Conservation (phyloP, 2,329 filamentous ascomycete species). For the Aspergillus pseudoviridinutans region DNA sequence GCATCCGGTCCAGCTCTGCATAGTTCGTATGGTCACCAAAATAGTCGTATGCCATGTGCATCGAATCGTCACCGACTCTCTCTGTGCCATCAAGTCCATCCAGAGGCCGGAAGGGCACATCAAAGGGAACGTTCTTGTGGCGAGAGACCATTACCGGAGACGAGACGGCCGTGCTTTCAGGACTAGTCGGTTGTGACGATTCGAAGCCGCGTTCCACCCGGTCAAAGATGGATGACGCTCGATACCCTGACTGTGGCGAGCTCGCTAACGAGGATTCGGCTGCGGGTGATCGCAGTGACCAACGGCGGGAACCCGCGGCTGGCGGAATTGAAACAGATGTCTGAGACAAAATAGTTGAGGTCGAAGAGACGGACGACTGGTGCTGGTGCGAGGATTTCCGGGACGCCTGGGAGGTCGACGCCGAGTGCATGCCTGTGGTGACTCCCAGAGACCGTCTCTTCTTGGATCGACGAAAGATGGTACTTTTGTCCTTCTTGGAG, state of each 20-base stretch:
- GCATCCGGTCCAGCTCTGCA: constrained; percentile 13
- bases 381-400: constrained; percentile 34
- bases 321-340: constrained; percentile 57
- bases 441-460: constrained; percentile 68
- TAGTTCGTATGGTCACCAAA: constrained; percentile 18
- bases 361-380: constrained; percentile 42
- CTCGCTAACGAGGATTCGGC: constrained; percentile 64
- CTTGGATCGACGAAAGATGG: constrained; percentile 56
- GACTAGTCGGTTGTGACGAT: constrained; percentile 73
- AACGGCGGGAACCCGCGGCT: constrained; percentile 33
- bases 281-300: constrained; percentile 39
- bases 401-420: constrained; percentile 22
- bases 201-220: constrained; percentile 60
- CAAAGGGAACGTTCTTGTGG: constrained; percentile 56
- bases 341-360: constrained; percentile 61
- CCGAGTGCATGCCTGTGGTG: constrained; percentile 44
- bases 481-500: constrained; percentile 51
- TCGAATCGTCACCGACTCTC: constrained; percentile 4
- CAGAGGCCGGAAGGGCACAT: constrained; percentile 48
- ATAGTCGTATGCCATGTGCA: constrained; percentile 10
- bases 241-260: constrained; percentile 72
- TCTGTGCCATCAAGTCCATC: constrained; percentile 15
- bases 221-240: constrained; percentile 75
- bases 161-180: constrained; percentile 65
- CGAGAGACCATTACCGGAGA: constrained; percentile 62